Conservation (phyloP, 164 flowering plant genomes). For the Magnolia kwangsiensis region DNA sequence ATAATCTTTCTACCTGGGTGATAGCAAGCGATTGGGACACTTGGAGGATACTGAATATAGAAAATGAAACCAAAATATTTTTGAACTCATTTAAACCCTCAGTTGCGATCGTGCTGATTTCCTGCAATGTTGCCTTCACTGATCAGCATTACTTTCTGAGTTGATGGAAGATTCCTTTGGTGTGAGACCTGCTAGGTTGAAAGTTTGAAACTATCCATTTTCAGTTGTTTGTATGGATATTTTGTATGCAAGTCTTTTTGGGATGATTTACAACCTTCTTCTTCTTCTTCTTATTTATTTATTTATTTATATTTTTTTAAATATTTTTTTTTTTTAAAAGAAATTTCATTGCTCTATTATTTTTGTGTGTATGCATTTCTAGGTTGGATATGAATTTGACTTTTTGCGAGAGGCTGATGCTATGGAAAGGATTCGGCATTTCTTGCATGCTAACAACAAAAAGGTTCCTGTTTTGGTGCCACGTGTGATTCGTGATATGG, state of each 20-base stretch:
- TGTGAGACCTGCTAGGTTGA: not conserved
- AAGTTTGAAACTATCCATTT: not conserved
- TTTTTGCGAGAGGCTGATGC: conserved; percentile 86
- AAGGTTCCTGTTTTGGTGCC: conserved; percentile 83
- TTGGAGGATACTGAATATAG: no score
- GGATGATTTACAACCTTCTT: no score
- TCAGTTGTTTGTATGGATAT: no score
- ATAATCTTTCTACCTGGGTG: no score
- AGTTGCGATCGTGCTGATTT: no score
- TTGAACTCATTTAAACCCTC: no score
- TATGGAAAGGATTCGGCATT: conserved; percentile 65
- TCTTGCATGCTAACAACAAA: conserved; percentile 60
- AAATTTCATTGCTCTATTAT: not conserved
- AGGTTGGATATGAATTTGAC: conserved; percentile 97
- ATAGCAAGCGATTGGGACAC: no score
- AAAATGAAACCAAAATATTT: no score
- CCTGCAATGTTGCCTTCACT: no score
- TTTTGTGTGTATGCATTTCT: not conserved
- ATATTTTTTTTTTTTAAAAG: not conserved
- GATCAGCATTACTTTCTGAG: no score
- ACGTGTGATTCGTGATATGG: conserved; percentile 46
- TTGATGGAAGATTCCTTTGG: no score
- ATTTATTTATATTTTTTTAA: not conserved
- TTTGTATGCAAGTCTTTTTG: not conserved
- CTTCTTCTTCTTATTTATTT: not conserved